These are phyloP conservation scores for Bothriochloa decipiens DNA, from an alignment of 176 grass and related monocot genomes.

Conservation along the genomic window DNA sequence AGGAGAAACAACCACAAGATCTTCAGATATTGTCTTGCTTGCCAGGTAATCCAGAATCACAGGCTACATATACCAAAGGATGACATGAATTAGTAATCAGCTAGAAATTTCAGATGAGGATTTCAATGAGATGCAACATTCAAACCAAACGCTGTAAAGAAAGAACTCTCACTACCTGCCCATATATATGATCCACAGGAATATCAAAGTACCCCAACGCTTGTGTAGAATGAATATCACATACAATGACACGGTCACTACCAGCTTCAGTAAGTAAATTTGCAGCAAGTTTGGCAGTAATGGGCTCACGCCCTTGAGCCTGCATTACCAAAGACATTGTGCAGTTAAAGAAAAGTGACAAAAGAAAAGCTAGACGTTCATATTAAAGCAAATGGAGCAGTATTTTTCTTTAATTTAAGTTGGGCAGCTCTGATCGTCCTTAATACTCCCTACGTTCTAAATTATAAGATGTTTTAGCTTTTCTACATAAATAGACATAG, in stretches of 20 bases:
- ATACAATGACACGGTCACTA: conserved; percentile 82
- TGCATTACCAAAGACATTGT: conserved; percentile 33
- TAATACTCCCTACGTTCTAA: neutral
- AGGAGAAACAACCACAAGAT: conserved; percentile 96
- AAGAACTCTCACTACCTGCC: conserved; percentile 59
- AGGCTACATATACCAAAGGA: conserved; percentile 62
- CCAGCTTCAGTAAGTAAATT: conserved; percentile 98
- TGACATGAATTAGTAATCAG: neutral
- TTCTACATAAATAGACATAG: neutral
- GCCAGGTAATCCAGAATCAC: conserved; percentile 97
- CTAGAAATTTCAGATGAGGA: neutral
- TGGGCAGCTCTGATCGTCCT: neutral
- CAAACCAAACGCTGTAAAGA: neutral
- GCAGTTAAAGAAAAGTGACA: conserved; percentile 23
- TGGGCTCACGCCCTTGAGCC: conserved; percentile 96
- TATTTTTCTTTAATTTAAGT: neutral
- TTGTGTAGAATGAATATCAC: conserved; percentile 97
- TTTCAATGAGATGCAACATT: neutral
- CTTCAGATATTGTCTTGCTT: conserved; percentile 85
- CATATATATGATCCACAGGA: conserved; percentile 90
- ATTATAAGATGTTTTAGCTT: neutral
- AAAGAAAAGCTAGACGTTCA: conserved; percentile 15
- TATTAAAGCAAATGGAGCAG: neutral
- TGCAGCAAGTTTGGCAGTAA: conserved; percentile 86
- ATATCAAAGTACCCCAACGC: conserved; percentile 99